Conservation (phyloP, 1,284 basidiomycete genomes). For the Phaffia rhodozyma region DNA sequence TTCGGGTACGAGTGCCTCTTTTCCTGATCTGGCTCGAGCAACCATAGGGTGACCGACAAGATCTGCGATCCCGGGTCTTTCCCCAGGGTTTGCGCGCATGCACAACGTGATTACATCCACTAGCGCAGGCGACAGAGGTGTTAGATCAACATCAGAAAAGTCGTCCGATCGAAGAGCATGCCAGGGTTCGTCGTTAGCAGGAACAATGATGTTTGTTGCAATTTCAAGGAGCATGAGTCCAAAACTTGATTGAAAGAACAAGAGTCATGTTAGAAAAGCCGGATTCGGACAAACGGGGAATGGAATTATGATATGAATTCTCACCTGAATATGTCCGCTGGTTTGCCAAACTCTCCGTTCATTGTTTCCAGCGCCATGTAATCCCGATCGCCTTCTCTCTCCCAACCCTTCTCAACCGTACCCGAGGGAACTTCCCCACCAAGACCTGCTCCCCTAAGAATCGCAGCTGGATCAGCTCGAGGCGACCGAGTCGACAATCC, state of each 20-base stretch:
- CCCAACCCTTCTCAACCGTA: constrained; percentile 49
- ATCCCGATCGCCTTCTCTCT: constrained; percentile 91
- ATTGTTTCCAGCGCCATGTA: constrained; percentile 98
- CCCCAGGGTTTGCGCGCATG: constrained; percentile 59
- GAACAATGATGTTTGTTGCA: constrained; percentile 88
- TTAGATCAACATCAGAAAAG: constrained; percentile 71
- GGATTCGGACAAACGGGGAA: background rate
- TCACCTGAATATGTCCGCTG: constrained; percentile 92
- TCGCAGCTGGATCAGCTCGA: constrained; percentile 37
- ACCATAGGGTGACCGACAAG: constrained; percentile 58
- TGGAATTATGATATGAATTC: constrained; percentile 26
- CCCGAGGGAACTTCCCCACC: constrained; percentile 27
- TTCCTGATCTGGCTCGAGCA: constrained; percentile 46
- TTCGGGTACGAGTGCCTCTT: constrained; percentile 33
- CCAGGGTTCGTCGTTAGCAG: constrained; percentile 91
- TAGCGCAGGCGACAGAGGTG: constrained; percentile 57
- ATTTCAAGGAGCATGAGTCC: constrained; percentile 93
- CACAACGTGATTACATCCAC: constrained; percentile 58
- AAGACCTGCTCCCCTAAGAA: constrained; percentile 34
- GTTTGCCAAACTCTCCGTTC: constrained; percentile 78
- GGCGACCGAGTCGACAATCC: constrained; percentile 90
- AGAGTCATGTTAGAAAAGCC: constrained; percentile 9
- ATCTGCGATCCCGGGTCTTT: constrained; percentile 48
- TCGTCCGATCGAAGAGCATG: constrained; percentile 85
- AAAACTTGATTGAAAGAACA: constrained; percentile 45